Percentiles rank a stretch among this genome's conserved stretches.
Conservation (phyloP, 2,329 filamentous ascomycete species). For the Periconia sp. region DNA sequence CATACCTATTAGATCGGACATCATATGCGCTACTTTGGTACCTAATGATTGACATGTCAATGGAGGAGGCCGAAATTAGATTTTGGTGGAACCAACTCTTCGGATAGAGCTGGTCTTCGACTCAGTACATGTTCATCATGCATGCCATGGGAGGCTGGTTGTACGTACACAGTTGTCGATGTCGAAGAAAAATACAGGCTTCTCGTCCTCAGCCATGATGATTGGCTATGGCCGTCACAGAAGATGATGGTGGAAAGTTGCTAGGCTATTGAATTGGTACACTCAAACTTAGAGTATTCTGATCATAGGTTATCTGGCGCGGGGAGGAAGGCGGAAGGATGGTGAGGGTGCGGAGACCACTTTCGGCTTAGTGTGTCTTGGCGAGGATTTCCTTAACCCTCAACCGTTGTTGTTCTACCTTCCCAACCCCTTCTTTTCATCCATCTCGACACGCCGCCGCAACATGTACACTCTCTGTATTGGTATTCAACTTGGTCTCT, state of each 20-base stretch:
- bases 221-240: no score
- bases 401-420: conserved; percentile 14
- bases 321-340: no score
- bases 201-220: conserved; percentile 39
- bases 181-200: conserved; percentile 78
- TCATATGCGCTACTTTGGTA: conserved; percentile 83
- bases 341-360: no score
- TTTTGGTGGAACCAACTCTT: conserved; percentile 65
- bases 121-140: conserved; percentile 13
- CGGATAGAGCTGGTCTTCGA: conserved; percentile 70
- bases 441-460: conserved; percentile 26
- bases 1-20: conserved; percentile 78
- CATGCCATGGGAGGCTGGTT: neutral
- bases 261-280: no score
- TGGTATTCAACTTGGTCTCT: conserved; percentile 29
- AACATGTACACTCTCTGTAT: conserved; percentile 31
- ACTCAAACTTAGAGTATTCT: no score
- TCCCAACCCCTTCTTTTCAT: conserved; percentile 29
- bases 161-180: conserved; percentile 89
- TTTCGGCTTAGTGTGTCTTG: conserved; percentile 13
- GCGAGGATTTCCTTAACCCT: conserved; percentile 4
- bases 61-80: neutral
- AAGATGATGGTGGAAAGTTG: neutral
- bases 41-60: conserved; percentile 53
- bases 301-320: neutral